Conservation (phyloP, 1,284 basidiomycete species). For the Ganoderma sp. region DNA sequence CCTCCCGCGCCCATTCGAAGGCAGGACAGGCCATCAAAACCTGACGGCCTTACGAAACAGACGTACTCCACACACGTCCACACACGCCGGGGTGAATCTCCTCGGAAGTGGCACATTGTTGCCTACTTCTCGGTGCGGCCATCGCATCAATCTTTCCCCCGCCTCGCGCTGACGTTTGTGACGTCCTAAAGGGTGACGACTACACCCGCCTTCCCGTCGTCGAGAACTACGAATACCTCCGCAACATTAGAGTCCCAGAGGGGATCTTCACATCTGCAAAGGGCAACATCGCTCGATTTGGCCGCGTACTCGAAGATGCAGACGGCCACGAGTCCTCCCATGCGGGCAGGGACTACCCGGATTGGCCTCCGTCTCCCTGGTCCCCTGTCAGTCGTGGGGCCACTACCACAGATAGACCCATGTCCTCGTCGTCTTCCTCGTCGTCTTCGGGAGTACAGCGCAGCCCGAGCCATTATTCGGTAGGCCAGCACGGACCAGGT, state of each 20-base stretch:
- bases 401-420: slow-evolving; percentile 44
- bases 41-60: slow-evolving; percentile 78
- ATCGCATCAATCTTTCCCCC: not conserved
- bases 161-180: not conserved
- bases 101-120: slow-evolving; percentile 79
- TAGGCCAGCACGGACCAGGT: slow-evolving; percentile 33
- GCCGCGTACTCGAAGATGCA: slow-evolving; percentile 43
- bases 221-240: slow-evolving; percentile 72
- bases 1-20: slow-evolving; percentile 64
- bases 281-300: slow-evolving; percentile 53
- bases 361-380: slow-evolving; percentile 40
- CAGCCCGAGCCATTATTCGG: slow-evolving; percentile 37
- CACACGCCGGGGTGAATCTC: slow-evolving; percentile 57
- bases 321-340: slow-evolving; percentile 35
- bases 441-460: slow-evolving; percentile 44
- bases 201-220: slow-evolving; percentile 69
- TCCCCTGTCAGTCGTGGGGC: slow-evolving; percentile 35
- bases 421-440: slow-evolving; percentile 45
- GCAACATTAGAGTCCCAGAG: slow-evolving; percentile 63
- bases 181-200: slow-evolving; percentile 59
- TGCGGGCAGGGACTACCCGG: slow-evolving; percentile 34
- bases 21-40: slow-evolving; percentile 74
- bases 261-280: slow-evolving; percentile 72
- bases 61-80: slow-evolving; percentile 78
- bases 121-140: slow-evolving; percentile 73